Base-by-base conservation (phyloP, 805 yeast species). In the Candida oleophila region DNA sequence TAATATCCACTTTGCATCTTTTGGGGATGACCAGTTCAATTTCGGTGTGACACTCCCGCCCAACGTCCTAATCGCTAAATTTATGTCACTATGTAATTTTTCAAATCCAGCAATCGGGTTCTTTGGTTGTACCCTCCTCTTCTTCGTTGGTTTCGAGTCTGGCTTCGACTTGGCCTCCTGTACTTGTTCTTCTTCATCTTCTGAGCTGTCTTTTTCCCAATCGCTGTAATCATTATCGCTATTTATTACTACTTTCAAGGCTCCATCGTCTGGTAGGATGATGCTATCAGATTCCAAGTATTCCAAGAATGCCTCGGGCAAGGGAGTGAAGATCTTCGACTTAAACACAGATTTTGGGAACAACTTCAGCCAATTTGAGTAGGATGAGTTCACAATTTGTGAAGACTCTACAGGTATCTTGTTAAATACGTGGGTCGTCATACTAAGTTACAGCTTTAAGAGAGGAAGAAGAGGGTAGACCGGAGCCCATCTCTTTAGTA, bases 21-120 rank as follows among this genome's bases (percentile, higher is more conserved):
- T 85, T 1, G 99, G 99, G 1, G 97, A 87, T 0, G 97, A 89
- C 99, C 99, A 94, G 70, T 94, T 94, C 55, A 92, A 69, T 59
- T 94, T 94, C 1, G 98, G 98, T 1, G 89, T 76, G 2, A 90
- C 89, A 1, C 80, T 68, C 0, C 86, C 85, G 41, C 61, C 65
- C 22, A 77, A 68, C 38, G 73, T 69, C 2, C 53, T 49, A 12
- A 94, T 77, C 0, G 73, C 59, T 0, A 55, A 48, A 32, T 68
- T 67, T 15, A 92, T 71, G 38, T 71, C 55, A 0, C 68, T 55
- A 57, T 91, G 95, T 18, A 90, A 68, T 0, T 78, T 83, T 8
- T 71, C 71, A 54, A 90, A 89, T 21, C 68, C 66, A 2, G 49
- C 54, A 1, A 78, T 65, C 0, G 87, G 85, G 49, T 77, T 76